Base-by-base conservation (phyloP, 2,329 filamentous ascomycete species). In the Alternaria rosae region DNA sequence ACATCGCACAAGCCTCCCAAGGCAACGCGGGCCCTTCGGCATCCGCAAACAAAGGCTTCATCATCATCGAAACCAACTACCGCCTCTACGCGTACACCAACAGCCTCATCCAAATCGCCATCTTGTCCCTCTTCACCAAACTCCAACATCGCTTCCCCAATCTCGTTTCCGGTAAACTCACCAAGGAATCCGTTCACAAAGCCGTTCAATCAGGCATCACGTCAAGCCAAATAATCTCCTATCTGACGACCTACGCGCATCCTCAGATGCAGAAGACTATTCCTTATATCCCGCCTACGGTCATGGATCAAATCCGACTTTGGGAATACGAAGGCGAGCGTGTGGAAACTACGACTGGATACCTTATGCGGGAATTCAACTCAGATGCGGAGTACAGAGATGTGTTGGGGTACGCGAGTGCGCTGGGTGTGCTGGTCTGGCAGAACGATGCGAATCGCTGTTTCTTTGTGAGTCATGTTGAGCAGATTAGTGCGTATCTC, bases 251-350 rank as follows among this genome's bases (percentile, higher is more conserved):
- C 5, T 94, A 99, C 80, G 95, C 95, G 0, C 95, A 99, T 81
- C 93, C 96, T 45, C 92, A 98, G 79, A 93, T 99, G 88, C 89
- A 91, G 71, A 90, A 91, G 65, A 85, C 87, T 44, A 86, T 87
- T 0, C 91, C 94, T 2, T 88, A 97, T 15, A 86, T 99, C 2
- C 95, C 96, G 1, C 94, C 95, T 0, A 98, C 96, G 0, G 95
- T 99, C 15, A 92, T 97, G 66, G 95, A 99, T 80, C 95, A 99
- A 83, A 97, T 99, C 73, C 87, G 94, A 3, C 87, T 99, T 20
- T 99, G 95, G 95, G 94, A 99, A 82, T 89, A 98, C 54, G 95
- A 99, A 80, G 93, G 94, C 67, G 95, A 99, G 82, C 88, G 95
- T 53, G 96, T 99, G 87, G 92, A 91, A 78, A 89, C 92, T 2